Evolutionary conservation across 371 early-diverging fungal genomes (phyloP).

Genomic region (Blakeslea trispora): DNA sequence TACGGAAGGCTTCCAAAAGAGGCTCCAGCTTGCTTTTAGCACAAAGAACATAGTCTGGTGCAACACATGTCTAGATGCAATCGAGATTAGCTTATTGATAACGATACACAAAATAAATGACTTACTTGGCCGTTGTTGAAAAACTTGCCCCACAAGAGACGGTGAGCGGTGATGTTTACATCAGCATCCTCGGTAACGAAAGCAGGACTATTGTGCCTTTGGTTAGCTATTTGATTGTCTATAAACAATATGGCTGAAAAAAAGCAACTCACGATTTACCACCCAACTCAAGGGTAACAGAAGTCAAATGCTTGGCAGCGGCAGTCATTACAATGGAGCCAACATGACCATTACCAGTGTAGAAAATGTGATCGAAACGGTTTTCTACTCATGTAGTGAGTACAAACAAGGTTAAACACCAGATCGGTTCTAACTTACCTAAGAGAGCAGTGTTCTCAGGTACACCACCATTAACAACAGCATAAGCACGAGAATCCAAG

Average conservation of each 20-base stretch:
- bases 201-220: slow-evolving; percentile 54
- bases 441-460: slow-evolving; percentile 74
- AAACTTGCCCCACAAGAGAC: slow-evolving; percentile 82
- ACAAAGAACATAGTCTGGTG: slow-evolving; percentile 83
- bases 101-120: neutral
- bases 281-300: slow-evolving; percentile 87
- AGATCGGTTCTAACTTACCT: slow-evolving; percentile 29
- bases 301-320: slow-evolving; percentile 78
- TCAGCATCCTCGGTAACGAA: slow-evolving; percentile 73
- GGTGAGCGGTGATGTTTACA: slow-evolving; percentile 63
- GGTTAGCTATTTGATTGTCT: neutral
- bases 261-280: slow-evolving; percentile 64
- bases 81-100: neutral
- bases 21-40: slow-evolving; percentile 52
- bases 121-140: slow-evolving; percentile 83
- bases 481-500: slow-evolving; percentile 68
- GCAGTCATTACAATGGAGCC: slow-evolving; percentile 79
- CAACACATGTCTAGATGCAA: slow-evolving; percentile 73
- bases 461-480: slow-evolving; percentile 78
- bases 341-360: slow-evolving; percentile 85
- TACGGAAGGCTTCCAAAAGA: slow-evolving; percentile 52
- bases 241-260: neutral
- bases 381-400: slow-evolving; percentile 33
- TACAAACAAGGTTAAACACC: slow-evolving; percentile 15
- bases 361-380: slow-evolving; percentile 88